Percentiles rank a stretch among this genome's conserved stretches.
These are phyloP conservation scores for Jacaranda mimosifolia DNA, from an alignment of 257 asterid species.

Conservation along the genomic window DNA sequence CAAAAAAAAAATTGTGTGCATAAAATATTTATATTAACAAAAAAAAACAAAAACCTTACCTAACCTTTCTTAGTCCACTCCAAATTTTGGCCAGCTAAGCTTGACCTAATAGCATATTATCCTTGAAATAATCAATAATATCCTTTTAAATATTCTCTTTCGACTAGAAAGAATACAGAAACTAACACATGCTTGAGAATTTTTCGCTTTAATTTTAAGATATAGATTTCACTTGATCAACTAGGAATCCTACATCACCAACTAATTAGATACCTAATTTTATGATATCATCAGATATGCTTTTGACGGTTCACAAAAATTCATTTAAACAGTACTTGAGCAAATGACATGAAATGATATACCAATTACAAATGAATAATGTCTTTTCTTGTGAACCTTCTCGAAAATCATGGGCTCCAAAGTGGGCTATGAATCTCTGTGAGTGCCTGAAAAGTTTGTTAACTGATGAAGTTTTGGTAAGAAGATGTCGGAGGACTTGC, in stretches of 20 bases:
- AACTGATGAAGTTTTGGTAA: slow-evolving; percentile 21
- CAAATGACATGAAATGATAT: not conserved
- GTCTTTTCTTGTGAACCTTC: not conserved
- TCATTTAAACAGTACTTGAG: too few species aligned
- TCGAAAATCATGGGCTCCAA: slow-evolving; percentile 20
- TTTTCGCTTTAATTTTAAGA: not conserved
- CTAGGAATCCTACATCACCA: not conserved
- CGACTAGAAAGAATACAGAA: not conserved
- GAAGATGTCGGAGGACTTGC: slow-evolving; percentile 16
- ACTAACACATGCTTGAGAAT: slow-evolving; percentile 5
- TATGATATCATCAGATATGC: slow-evolving; percentile 8
- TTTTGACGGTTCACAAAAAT: not conserved
- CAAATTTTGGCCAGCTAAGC: too few species aligned
- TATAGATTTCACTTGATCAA: slow-evolving; percentile 7
- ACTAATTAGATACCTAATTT: slow-evolving; percentile 26
- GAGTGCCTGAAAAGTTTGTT: not conserved
- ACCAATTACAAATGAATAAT: not conserved
- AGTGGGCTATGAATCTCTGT: not conserved
- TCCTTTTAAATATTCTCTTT: too few species aligned
- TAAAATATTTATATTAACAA: not conserved
- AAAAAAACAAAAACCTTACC: too few species aligned
- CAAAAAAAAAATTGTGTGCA: not conserved
- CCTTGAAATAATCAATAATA: too few species aligned
- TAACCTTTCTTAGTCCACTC: too few species aligned
- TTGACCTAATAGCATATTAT: too few species aligned